Conservation (phyloP, 352 stramenopile genomes). For the Phytophthora litchii region DNA sequence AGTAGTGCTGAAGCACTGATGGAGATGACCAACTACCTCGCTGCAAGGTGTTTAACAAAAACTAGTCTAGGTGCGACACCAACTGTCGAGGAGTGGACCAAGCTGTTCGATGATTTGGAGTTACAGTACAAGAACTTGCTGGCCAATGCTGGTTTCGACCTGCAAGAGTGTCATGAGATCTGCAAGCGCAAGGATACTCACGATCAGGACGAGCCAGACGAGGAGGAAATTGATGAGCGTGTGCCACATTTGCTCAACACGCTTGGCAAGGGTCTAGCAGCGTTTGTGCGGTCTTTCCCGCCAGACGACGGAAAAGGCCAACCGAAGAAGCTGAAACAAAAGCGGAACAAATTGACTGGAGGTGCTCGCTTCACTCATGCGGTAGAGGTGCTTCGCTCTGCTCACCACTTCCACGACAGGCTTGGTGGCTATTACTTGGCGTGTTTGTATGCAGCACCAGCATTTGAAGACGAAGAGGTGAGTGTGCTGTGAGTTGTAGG, state of each 20-base stretch:
- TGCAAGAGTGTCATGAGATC: constrained; percentile 69
- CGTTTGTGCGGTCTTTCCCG: constrained; percentile 46
- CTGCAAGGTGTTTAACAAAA: constrained; percentile 43
- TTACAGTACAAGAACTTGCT: constrained; percentile 47
- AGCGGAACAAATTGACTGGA: constrained; percentile 15
- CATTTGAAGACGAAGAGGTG: constrained; percentile 67
- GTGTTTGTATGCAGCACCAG: constrained; percentile 58
- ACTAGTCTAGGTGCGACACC: constrained; percentile 14
- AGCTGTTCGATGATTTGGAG: constrained; percentile 53
- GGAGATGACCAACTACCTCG: constrained; percentile 76
- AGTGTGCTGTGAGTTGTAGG: constrained; percentile 1
- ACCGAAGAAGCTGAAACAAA: constrained; percentile 30
- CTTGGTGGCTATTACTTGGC: constrained; percentile 80
- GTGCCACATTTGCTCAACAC: constrained; percentile 74
- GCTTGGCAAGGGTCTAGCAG: constrained; percentile 59
- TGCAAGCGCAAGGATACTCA: constrained; percentile 68
- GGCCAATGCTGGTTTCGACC: constrained; percentile 46
- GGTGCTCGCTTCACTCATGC: constrained; percentile 47
- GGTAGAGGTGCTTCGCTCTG: constrained; percentile 65
- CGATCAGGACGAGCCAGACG: constrained; percentile 60
- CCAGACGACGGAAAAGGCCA: neutral
- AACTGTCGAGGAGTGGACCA: constrained; percentile 38
- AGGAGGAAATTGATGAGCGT: constrained; percentile 66
- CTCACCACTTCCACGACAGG: constrained; percentile 86
- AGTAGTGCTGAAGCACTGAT: constrained; percentile 70